Base-by-base conservation (phyloP, 345 rosid genomes). In the Heritiera littoralis region DNA sequence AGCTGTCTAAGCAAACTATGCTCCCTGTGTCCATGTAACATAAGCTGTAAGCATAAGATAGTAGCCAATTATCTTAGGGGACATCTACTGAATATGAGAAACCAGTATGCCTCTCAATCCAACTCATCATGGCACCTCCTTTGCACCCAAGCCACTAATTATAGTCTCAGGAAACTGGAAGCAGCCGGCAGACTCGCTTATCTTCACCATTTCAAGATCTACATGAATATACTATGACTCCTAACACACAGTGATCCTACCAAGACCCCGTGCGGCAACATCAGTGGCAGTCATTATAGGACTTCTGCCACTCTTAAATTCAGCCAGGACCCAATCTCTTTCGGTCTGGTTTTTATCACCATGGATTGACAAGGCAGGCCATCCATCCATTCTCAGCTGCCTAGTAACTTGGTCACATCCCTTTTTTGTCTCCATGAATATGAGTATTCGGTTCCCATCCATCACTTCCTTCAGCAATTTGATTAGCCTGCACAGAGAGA, bases 211-310 rank as follows among this genome's bases (percentile, higher is more conserved):
- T 80, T 78, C 78, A 83, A 88, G 80, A 83, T 82, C 81, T 74
- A 83, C 55, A 80, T 41, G 74, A 84, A 85, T 72, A 86, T 81
- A 85, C 82, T 82, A 87, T 84, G 87, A 81, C 66, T 86, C 94
- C 89, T 86, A 92, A 83, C 79, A 89, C 88, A 91, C 85, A 86
- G 81, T 85, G 85, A 89, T 87, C 98, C 96, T 95, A 95, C 98
- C 99, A 90, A 95, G 98, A 83, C 99, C 99, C 89, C 99, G 89
- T 52, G 98, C 99, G 78, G 98, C 98, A 79, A 95, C 98, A 84
- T 95, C 98, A 83, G 98, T 95, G 81, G 98, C 98, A 83, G 93
- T 95, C 98, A 95, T 93, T 81, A 95, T 87, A 38, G 94, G 89
- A 84, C 88, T 95, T 85, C 95, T 88, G 89, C 98, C 98, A 81